Evolutionary conservation across 1,284 basidiomycete genomes (phyloP).

Genomic region (Coriolopsis trogii): DNA sequence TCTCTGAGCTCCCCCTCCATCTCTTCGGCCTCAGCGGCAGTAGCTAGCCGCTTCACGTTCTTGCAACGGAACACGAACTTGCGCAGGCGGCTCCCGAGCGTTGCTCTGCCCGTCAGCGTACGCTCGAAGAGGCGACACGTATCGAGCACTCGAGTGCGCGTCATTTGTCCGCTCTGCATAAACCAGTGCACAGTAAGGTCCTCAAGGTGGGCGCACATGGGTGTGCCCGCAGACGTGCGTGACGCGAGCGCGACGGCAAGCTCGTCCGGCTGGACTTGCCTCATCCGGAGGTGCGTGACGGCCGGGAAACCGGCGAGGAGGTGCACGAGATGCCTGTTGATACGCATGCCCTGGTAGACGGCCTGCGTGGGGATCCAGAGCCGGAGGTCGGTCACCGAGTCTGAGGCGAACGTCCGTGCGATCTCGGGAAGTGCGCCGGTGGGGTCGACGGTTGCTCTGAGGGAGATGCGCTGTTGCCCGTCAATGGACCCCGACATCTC

Average conservation of each 20-base stretch:
- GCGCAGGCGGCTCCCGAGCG: background rate
- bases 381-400: background rate
- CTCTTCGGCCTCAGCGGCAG: background rate
- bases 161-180: too few relatives aligned
- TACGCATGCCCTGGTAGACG: background rate
- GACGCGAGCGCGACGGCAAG: background rate
- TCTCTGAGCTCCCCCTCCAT: background rate
- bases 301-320: slow-evolving; percentile 5
- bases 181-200: slow-evolving; percentile 4
- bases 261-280: background rate
- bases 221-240: background rate
- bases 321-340: background rate
- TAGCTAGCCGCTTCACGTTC: background rate
- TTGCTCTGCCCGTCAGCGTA: background rate
- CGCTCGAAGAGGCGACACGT: background rate
- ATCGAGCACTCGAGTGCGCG: too few relatives aligned
- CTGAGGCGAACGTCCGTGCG: background rate
- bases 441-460: too few relatives aligned
- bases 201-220: background rate
- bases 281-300: background rate
- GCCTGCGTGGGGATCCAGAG: background rate
- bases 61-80: background rate
- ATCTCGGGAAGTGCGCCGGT: too few relatives aligned
- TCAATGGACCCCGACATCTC: too few relatives aligned
- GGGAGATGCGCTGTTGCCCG: too few relatives aligned